Evolutionary conservation across 306 rosid genomes (phyloP).

Genomic region (Dicorynia guianensis): DNA sequence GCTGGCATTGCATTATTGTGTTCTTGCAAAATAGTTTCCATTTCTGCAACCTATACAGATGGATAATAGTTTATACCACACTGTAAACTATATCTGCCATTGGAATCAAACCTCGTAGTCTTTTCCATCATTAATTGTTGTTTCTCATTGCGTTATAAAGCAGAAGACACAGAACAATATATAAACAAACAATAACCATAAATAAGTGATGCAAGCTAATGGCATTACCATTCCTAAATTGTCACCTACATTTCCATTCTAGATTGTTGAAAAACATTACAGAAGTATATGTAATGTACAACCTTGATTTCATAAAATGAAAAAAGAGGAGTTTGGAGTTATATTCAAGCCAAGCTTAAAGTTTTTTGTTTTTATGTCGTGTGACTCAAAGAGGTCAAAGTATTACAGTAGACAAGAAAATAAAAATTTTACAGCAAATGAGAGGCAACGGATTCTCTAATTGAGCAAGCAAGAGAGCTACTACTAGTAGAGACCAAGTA

Average conservation of each 20-base stretch:
- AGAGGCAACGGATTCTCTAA: background rate
- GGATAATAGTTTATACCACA: constrained; percentile 30
- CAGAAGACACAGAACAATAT: background rate
- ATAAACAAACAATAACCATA: background rate
- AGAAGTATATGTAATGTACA: background rate
- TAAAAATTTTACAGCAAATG: background rate
- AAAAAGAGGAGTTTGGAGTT: too few relatives aligned
- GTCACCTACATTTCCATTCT: constrained; percentile 1
- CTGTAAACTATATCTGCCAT: background rate
- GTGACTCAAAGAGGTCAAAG: too few relatives aligned
- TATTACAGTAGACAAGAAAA: too few relatives aligned
- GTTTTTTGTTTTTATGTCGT: too few relatives aligned
- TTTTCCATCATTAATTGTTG: background rate
- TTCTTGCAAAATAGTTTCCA: constrained; percentile 85
- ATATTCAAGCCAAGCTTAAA: too few relatives aligned
- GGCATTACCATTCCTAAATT: background rate
- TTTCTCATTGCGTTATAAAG: constrained; percentile 17
- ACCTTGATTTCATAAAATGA: too few relatives aligned
- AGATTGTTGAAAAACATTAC: too few relatives aligned
- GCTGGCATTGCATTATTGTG: constrained; percentile 88
- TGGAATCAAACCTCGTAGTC: background rate
- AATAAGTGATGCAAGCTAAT: background rate
- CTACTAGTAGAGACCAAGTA: too few relatives aligned
- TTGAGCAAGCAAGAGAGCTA: background rate
- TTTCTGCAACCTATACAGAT: constrained; percentile 75